A percentile compares a stretch with the other conserved stretches of the same genome.
Conservation (phyloP, 1,284 basidiomycete species). For the Anthracocystis walkeri region DNA sequence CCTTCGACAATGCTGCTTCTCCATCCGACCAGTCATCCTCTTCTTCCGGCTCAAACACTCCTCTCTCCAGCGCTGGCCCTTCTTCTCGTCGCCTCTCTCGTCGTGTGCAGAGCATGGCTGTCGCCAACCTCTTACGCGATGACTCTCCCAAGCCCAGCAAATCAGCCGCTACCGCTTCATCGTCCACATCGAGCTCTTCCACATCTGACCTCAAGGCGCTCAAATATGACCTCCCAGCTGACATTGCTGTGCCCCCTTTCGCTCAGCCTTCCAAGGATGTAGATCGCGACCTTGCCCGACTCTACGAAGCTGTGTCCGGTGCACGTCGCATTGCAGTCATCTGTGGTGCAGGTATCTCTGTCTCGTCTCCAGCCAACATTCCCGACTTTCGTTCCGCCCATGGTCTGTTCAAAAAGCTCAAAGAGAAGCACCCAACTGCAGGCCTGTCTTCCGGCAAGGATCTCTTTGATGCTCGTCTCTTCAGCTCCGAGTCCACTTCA, state of each 20-base stretch:
- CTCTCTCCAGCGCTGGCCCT: slow-evolving; percentile 8
- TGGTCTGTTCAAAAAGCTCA: slow-evolving; percentile 82
- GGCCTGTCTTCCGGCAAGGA: slow-evolving; percentile 82
- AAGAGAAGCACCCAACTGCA: slow-evolving; percentile 81
- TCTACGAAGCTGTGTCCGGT: slow-evolving; percentile 75
- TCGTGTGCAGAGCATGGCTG: slow-evolving; percentile 45
- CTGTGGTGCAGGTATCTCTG: slow-evolving; percentile 91
- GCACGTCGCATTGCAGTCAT: slow-evolving; percentile 86
- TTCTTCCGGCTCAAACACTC: slow-evolving; percentile 23
- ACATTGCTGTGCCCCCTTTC: slow-evolving; percentile 49
- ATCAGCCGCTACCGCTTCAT: background rate
- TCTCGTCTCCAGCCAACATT: slow-evolving; percentile 80
- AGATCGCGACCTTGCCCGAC: slow-evolving; percentile 61
- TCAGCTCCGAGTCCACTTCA: slow-evolving; percentile 80
- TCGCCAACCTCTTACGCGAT: slow-evolving; percentile 29
- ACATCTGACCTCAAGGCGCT: slow-evolving; percentile 52
- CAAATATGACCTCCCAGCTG: slow-evolving; percentile 53
- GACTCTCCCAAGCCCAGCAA: slow-evolving; percentile 16
- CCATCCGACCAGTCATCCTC: slow-evolving; percentile 13
- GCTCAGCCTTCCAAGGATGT: slow-evolving; percentile 45
- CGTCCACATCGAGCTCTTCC: slow-evolving; percentile 10
- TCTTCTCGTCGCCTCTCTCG: slow-evolving; percentile 40
- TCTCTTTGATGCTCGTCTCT: slow-evolving; percentile 89
- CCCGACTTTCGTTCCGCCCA: slow-evolving; percentile 89
- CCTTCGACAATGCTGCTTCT: slow-evolving; percentile 10